phyloP scores from a whole-genome alignment of 2,329 filamentous ascomycete species.

The Myriosclerotinia scirpicola region DNA sequence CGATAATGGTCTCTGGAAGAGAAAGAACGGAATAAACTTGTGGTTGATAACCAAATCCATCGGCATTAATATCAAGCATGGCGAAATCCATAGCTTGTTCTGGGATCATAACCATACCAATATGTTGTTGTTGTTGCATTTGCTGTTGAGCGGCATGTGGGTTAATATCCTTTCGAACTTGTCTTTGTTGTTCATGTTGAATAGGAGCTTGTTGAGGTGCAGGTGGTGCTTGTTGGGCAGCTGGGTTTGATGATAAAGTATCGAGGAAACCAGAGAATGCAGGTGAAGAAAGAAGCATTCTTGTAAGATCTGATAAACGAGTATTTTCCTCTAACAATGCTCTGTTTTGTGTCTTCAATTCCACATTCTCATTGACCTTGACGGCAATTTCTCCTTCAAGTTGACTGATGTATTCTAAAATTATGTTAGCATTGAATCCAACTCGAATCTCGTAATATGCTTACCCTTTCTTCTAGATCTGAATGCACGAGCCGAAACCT shows the following conservation, averaged over 20 bases:
- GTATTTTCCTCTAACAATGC: constrained; percentile 83
- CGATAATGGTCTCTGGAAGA: constrained; percentile 57
- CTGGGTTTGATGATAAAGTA: constrained; percentile 62
- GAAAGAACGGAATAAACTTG: constrained; percentile 73
- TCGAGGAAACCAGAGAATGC: constrained; percentile 82
- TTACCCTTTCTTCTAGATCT: constrained; percentile 97
- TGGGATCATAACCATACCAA: constrained; percentile 80
- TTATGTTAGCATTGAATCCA: constrained; percentile 50
- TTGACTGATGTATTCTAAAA: constrained; percentile 89
- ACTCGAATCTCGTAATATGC: constrained; percentile 34
- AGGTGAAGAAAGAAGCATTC: constrained; percentile 76
- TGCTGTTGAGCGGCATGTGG: constrained; percentile 55
- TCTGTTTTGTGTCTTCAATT: constrained; percentile 77
- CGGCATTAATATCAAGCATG: constrained; percentile 62
- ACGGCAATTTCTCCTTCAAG: constrained; percentile 84
- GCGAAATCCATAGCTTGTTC: constrained; percentile 76
- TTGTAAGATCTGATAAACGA: constrained; percentile 73
- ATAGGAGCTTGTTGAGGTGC: constrained; percentile 21
- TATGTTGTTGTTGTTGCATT: constrained; percentile 57
- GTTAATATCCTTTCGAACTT: constrained; percentile 65
- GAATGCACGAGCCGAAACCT: constrained; percentile 97
- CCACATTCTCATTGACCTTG: constrained; percentile 80
- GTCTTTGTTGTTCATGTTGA: constrained; percentile 45
- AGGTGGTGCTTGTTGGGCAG: constrained; percentile 45
- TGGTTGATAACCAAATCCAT: constrained; percentile 61